These are phyloP conservation scores for Adansonia grandidieri DNA, from an alignment of 441 rosid genomes.

Conservation along the genomic window DNA sequence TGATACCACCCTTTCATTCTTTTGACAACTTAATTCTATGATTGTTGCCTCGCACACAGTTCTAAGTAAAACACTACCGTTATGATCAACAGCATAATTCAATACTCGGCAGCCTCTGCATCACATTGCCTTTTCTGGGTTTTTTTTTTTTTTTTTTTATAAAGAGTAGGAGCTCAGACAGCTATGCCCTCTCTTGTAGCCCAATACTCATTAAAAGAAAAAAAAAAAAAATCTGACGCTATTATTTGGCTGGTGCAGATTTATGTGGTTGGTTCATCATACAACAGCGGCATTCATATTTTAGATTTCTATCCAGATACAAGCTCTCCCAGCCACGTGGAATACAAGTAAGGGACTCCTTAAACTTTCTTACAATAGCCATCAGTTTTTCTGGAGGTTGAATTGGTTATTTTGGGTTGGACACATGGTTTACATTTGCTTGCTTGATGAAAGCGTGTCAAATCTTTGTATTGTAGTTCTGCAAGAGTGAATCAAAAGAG, in stretches of 20 bases:
- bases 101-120: neutral
- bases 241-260: slow-evolving; percentile 50
- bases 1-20: neutral
- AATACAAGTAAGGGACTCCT: slow-evolving; percentile 55
- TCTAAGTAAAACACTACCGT: neutral
- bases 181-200: neutral
- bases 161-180: neutral
- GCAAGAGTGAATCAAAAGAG: neutral
- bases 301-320: slow-evolving; percentile 85
- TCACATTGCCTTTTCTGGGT: neutral
- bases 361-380: neutral
- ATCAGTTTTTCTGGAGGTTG: slow-evolving; percentile 12
- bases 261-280: slow-evolving; percentile 77
- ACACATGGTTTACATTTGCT: neutral
- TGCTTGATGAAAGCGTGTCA: neutral
- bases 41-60: neutral
- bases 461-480: neutral
- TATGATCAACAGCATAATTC: neutral
- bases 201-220: neutral
- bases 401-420: neutral
- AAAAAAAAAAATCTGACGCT: neutral
- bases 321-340: slow-evolving; percentile 86
- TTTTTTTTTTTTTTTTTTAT: no score
- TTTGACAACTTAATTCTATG: neutral
- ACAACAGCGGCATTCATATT: slow-evolving; percentile 77